These are phyloP conservation scores for Stachybotrys chartarum DNA, from an alignment of 2,329 filamentous ascomycete genomes.

Conservation along the genomic window DNA sequence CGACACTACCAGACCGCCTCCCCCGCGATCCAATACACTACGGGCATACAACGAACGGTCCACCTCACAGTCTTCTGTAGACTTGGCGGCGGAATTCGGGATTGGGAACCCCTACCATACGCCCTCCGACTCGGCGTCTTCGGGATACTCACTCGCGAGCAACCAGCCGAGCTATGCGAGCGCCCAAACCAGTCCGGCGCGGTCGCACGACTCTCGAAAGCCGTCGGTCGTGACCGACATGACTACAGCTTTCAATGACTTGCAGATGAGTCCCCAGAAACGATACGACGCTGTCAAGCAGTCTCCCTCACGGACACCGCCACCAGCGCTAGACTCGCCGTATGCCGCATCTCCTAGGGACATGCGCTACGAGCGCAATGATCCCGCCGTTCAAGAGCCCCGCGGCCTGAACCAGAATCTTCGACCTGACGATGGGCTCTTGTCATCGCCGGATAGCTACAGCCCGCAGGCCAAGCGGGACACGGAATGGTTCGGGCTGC, in stretches of 20 bases:
- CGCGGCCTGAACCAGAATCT: constrained; percentile 6
- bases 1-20: constrained; percentile 44
- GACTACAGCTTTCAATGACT: constrained; percentile 47
- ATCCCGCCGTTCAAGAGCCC: constrained; percentile 15
- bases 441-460: constrained; percentile 3
- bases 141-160: constrained; percentile 49
- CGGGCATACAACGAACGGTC: constrained; percentile 32
- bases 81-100: constrained; percentile 54
- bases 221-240: constrained; percentile 38
- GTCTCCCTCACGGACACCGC: constrained; percentile 13
- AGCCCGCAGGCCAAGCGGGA: background rate
- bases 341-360: constrained; percentile 15
- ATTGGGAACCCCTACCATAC: constrained; percentile 58
- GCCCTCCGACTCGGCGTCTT: constrained; percentile 57
- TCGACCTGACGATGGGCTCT: constrained; percentile 6
- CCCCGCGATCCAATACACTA: constrained; percentile 40
- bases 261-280: constrained; percentile 29
- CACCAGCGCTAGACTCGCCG: constrained; percentile 19
- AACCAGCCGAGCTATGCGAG: constrained; percentile 53
- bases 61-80: constrained; percentile 35
- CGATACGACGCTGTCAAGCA: constrained; percentile 25
- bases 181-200: constrained; percentile 43
- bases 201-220: constrained; percentile 25
- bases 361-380: constrained; percentile 5
- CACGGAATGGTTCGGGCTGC: background rate